Evolutionary conservation across 768 basidiomycete species (phyloP).

Genomic region (Auricularia sp.): DNA sequence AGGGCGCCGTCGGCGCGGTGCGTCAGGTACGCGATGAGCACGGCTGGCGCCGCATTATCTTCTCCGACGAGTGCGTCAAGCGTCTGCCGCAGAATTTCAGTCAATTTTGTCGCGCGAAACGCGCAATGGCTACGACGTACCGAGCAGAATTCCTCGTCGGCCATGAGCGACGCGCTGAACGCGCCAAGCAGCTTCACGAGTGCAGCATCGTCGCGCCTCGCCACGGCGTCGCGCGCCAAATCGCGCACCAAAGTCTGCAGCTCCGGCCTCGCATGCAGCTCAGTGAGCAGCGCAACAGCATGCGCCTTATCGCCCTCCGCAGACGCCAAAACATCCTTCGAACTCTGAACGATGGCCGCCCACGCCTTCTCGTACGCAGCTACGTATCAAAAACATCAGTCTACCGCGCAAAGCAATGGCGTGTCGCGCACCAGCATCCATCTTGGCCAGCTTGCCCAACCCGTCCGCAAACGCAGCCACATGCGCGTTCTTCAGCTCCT

Average conservation of each 20-base stretch:
- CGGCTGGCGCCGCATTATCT: no score
- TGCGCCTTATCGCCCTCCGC: conserved; percentile 15
- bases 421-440: conserved; percentile 21
- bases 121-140: no score
- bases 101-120: no score
- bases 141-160: not conserved
- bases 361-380: not conserved
- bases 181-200: not conserved
- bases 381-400: not conserved
- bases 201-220: not conserved
- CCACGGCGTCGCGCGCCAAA: not conserved
- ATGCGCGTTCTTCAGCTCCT: conserved; percentile 35
- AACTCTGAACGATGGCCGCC: not conserved
- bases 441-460: conserved; percentile 22
- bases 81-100: no score
- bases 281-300: conserved; percentile 26
- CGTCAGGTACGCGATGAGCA: no score
- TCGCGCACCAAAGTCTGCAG: not conserved
- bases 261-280: conserved; percentile 13
- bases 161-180: not conserved
- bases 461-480: conserved; percentile 39
- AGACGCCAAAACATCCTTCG: not conserved
- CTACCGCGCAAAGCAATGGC: not conserved
- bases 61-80: no score
- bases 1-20: no score